Evolutionary conservation across 2,329 filamentous ascomycete species (phyloP), one percentile per base, ranked within the genome.

Genomic region (Aspergillus pseudotamarii): DNA sequence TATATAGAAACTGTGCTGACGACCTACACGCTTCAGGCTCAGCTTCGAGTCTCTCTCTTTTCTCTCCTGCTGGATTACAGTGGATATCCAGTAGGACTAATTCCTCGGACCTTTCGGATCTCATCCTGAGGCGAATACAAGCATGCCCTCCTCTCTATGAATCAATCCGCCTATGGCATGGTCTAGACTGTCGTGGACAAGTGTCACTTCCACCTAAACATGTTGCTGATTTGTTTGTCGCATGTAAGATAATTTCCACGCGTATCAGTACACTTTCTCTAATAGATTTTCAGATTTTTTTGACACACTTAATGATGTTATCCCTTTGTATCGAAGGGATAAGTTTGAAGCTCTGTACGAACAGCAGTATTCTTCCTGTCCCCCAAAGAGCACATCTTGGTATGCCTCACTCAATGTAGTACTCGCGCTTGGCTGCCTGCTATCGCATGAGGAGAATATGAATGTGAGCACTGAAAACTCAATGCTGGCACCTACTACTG

Each of bases 351-450:
- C 16, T n/a, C 12, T 54, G 30, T 54, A 54, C 51, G 30, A 21
- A 16, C 51, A 54, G 51, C 51, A 54, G n/a, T 36, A 54, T 36
- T n/a, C 51, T 34, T 34, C 28, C 14, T n/a, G n/a, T 6, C 51
- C 51, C 28, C 51, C 51, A 3, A 54, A 54, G 21, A 54, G 51
- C 51, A 54, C 30, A 21, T 54, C 51, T 34, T 54, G 51, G 51
- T 54, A 54, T 54, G 51, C 51, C n/a, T 54, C 51, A 21, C 28
- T 54, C 10, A 54, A 54, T 21, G 51, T 54, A 28, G 28, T 54
- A 21, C 51, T 54, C 32, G 51, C 51, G 14, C 51, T 54, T 32
- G 51, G 51, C 21, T 34, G 51, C 19, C 32, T 54, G 6, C 21
- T 54, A 36, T 54, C 51, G n/a, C 51, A 34, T 12, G 51, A 54